Evolutionary conservation across 176 grass and related monocot genomes (phyloP), one percentile per base, ranked within the genome.

Genomic region (Raddia guianensis): DNA sequence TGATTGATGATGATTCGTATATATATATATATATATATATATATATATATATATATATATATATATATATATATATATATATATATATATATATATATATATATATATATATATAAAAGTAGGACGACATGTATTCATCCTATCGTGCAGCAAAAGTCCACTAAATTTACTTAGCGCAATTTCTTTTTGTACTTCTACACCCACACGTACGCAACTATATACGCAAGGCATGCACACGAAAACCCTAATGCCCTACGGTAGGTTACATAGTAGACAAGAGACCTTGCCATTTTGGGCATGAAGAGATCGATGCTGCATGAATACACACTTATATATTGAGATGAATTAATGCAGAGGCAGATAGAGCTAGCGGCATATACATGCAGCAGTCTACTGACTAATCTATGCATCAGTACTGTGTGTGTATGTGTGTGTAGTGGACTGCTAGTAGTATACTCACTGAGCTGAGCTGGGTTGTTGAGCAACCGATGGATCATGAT

Each of bases 401-500:
- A 40, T 40, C 37, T 40, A 40, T 40, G 37, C 37, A 40, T 0
- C 37, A 40, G 37, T 2, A 27, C 27, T 27, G 27, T 27, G 1
- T 27, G 1, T 27, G 1, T 27, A 27, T 27, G 27, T 1, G 27
- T 27, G 27, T 0, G 1, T 1, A 27, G 27, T 27, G 27, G 27
- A 27, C 27, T 27, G 27, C 27, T 27, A 27, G 27, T 27, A 27
- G 27, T 40, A 40, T 40, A 40, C 37, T 40, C 37, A 40, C 37
- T 40, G 2, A 40, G 37, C 51, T 71, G 59, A 62, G 12, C 21
- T 62, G 80, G 72, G 56, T 82, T 63, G 87, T 81, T 82, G 77
- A 85, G 72, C 78, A 57, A 70, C 82, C 44, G 72, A 49, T 11
- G 32, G 78, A 89, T 89, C 87, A 89, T 89, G 87, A 85, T 85